A percentile compares a stretch with the other conserved stretches of the same genome.
Conservation (phyloP, 1,284 basidiomycete genomes). For the Sporisorium exsertum region DNA sequence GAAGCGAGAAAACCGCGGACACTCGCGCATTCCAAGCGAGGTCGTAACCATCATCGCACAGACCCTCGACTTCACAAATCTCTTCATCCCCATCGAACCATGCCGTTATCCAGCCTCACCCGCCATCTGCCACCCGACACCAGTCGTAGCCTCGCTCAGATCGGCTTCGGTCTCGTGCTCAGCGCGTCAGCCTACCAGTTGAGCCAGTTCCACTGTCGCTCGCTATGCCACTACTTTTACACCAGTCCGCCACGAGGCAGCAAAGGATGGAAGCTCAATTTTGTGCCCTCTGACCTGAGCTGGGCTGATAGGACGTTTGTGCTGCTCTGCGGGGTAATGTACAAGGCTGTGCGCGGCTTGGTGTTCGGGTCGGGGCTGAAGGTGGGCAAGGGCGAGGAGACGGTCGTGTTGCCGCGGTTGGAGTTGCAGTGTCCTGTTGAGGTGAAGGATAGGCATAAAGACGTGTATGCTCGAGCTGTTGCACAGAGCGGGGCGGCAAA, state of each 20-base stretch:
- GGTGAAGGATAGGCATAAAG: background rate
- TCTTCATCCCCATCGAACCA: background rate
- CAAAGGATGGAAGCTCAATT: conserved; percentile 13
- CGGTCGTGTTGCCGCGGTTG: conserved; percentile 16
- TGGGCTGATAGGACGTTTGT: conserved; percentile 19
- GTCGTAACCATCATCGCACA: no score
- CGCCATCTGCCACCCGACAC: background rate
- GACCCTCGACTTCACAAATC: no score
- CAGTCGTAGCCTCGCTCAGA: background rate
- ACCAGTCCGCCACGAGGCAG: background rate
- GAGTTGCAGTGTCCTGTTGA: conserved; percentile 19
- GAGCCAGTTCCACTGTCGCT: conserved; percentile 10
- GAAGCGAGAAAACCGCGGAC: no score
- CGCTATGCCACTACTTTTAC: conserved; percentile 22
- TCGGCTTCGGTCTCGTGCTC: conserved; percentile 17
- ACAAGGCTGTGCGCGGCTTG: conserved; percentile 5
- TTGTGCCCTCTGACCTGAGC: conserved; percentile 18
- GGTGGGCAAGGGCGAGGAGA: background rate
- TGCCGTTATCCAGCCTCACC: background rate
- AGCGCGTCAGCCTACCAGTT: conserved; percentile 11
- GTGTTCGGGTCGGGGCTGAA: background rate
- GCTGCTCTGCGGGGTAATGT: conserved; percentile 15
- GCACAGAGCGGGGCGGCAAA: background rate
- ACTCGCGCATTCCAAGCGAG: no score
- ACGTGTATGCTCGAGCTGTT: conserved; percentile 8